phyloP scores from a whole-genome alignment of 2,329 filamentous ascomycete genomes.

The Drechslerella coelobrocha region DNA sequence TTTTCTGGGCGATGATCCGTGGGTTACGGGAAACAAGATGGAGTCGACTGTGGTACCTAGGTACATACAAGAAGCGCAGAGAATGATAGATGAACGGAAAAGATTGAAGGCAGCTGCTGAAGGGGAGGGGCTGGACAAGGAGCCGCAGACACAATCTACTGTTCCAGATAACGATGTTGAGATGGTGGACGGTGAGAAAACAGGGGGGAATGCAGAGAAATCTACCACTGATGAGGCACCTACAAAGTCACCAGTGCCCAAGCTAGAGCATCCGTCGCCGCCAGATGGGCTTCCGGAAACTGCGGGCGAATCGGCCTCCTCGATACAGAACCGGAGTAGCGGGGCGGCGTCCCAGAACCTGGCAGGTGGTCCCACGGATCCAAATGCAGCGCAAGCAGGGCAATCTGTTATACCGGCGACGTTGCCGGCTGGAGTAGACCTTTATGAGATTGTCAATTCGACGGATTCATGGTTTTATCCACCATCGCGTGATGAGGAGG shows the following conservation, averaged over 20 bases:
- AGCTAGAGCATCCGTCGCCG: constrained; percentile 40
- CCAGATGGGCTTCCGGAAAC: constrained; percentile 37
- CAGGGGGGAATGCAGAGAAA: constrained; percentile 14
- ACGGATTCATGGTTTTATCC: constrained; percentile 64
- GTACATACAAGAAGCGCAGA: constrained; percentile 52
- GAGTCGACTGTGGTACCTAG: constrained; percentile 58
- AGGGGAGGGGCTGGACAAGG: constrained; percentile 19
- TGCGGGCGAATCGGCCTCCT: constrained; percentile 19
- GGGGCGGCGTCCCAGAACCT: constrained; percentile 2
- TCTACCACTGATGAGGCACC: constrained; percentile 9
- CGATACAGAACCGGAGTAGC: constrained; percentile 8
- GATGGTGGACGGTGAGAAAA: constrained; percentile 33
- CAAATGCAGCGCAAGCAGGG: constrained; percentile 13
- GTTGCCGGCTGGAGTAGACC: constrained; percentile 36
- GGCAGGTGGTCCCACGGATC: constrained; percentile 5
- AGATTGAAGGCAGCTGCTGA: constrained; percentile 11
- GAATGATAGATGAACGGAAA: constrained; percentile 42
- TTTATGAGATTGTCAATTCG: constrained; percentile 41
- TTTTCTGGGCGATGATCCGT: constrained; percentile 75
- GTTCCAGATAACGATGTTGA: constrained; percentile 42
- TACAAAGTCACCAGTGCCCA: constrained; percentile 42
- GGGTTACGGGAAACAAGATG: constrained; percentile 61
- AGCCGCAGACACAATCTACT: constrained; percentile 37
- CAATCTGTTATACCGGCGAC: constrained; percentile 4
- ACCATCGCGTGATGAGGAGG: constrained; percentile 68